Percentiles rank a stretch among this genome's conserved stretches.
These are phyloP conservation scores for Pseudogymnoascus destructans DNA, from an alignment of 2,329 filamentous ascomycete species.

Conservation along the genomic window DNA sequence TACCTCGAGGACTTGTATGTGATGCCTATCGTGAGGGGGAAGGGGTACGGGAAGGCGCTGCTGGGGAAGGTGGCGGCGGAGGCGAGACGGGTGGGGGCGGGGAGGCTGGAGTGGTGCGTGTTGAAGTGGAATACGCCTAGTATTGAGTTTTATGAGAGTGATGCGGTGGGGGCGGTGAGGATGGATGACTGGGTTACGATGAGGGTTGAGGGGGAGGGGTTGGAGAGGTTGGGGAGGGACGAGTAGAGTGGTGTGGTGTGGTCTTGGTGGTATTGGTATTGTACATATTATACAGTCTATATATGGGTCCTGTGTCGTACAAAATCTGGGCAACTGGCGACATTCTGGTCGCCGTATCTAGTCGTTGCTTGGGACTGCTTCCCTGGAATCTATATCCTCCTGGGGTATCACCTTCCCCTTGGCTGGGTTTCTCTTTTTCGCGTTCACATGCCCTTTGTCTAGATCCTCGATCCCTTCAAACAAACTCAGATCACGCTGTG, in stretches of 20 bases:
- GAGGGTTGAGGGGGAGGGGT: conserved; percentile 54
- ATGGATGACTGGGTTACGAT: conserved; percentile 65
- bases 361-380: not conserved
- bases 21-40: conserved; percentile 51
- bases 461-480: conserved; percentile 34
- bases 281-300: conserved; percentile 5
- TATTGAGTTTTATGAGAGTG: conserved; percentile 69
- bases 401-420: not conserved
- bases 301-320: not conserved
- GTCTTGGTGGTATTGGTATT: conserved; percentile 27
- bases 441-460: not conserved
- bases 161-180: conserved; percentile 43
- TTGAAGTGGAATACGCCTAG: conserved; percentile 88
- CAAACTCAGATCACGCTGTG: conserved; percentile 29
- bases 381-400: not conserved
- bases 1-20: conserved; percentile 94
- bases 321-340: not conserved
- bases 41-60: conserved; percentile 67
- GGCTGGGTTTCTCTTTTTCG: not conserved
- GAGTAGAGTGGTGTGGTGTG: not conserved
- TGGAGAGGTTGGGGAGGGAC: conserved; percentile 41
- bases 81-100: conserved; percentile 57
- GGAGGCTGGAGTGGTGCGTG: conserved; percentile 78
- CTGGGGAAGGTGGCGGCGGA: conserved; percentile 68
- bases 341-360: not conserved